A percentile compares a stretch with the other conserved stretches of the same genome.
phyloP scores from a whole-genome alignment of 75 land plant genomes.

The Isoetes taiwanensis region DNA sequence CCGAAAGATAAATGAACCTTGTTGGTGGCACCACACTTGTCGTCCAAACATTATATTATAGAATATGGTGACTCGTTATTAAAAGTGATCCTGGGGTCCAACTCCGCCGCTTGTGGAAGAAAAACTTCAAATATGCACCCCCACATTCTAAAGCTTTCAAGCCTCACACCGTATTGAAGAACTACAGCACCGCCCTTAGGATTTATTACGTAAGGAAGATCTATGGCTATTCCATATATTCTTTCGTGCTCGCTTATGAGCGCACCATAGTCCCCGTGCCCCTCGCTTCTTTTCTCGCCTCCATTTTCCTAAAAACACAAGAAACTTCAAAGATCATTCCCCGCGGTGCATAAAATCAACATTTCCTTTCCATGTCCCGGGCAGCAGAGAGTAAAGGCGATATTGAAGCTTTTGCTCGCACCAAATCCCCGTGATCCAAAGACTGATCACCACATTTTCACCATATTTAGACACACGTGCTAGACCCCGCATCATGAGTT shows the following conservation, averaged over 20 bases:
- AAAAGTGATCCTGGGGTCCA: background rate
- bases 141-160: constrained; percentile 1
- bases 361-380: too few species aligned
- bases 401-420: too few species aligned
- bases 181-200: background rate
- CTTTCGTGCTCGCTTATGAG: background rate
- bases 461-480: background rate
- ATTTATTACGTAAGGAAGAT: background rate
- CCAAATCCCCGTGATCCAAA: too few species aligned
- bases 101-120: background rate
- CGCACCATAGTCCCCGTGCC: background rate
- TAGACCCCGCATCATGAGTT: background rate
- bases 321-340: too few species aligned
- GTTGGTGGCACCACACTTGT: constrained; percentile 9
- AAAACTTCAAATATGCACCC: background rate
- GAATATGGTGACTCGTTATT: constrained; percentile 4
- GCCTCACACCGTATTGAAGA: background rate
- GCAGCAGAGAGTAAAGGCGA: too few species aligned
- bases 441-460: background rate
- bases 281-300: background rate
- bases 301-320: background rate
- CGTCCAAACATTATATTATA: constrained; percentile 8
- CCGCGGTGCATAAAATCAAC: too few species aligned
- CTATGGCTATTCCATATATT: background rate
- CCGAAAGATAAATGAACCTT: constrained; percentile 1